Evolutionary conservation across 768 basidiomycete genomes (phyloP).

Genomic region (Collybia nuda): DNA sequence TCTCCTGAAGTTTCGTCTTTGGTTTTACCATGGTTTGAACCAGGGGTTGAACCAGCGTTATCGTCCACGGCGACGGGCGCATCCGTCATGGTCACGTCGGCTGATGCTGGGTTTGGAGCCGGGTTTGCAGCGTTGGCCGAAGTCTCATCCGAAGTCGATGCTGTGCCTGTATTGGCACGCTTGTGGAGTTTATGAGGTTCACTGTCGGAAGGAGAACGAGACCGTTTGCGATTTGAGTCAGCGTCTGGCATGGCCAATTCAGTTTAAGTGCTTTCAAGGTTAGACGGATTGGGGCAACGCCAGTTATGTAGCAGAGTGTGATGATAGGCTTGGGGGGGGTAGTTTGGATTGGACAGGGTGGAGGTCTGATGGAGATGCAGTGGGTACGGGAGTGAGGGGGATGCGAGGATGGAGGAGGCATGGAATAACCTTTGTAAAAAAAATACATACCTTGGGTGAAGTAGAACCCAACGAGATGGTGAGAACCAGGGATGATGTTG

Average conservation of each 20-base stretch:
- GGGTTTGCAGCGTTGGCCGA: conserved; percentile 47
- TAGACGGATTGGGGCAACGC: conserved; percentile 35
- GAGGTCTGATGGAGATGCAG: conserved; percentile 53
- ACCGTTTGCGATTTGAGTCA: conserved; percentile 83
- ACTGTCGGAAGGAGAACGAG: conserved; percentile 81
- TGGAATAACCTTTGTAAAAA: conserved; percentile 18
- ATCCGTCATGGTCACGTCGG: conserved; percentile 71
- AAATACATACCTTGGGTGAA: conserved; percentile 21
- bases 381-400: conserved; percentile 58
- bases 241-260: conserved; percentile 82
- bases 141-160: conserved; percentile 62
- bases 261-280: conserved; percentile 38
- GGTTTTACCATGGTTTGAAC: conserved; percentile 40
- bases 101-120: conserved; percentile 37
- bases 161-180: conserved; percentile 79
- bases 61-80: conserved; percentile 53
- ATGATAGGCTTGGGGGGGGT: conserved; percentile 37
- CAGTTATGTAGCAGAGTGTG: conserved; percentile 38
- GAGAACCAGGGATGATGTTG: background rate
- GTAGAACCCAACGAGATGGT: background rate
- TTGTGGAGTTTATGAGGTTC: conserved; percentile 80
- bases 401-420: conserved; percentile 53
- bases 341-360: conserved; percentile 36
- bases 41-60: conserved; percentile 57
- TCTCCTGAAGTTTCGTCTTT: conserved; percentile 40